A percentile compares a stretch with the other conserved stretches of the same genome.
These are phyloP conservation scores for Solanum sejunctum DNA, from an alignment of 257 asterid genomes.

Conservation along the genomic window DNA sequence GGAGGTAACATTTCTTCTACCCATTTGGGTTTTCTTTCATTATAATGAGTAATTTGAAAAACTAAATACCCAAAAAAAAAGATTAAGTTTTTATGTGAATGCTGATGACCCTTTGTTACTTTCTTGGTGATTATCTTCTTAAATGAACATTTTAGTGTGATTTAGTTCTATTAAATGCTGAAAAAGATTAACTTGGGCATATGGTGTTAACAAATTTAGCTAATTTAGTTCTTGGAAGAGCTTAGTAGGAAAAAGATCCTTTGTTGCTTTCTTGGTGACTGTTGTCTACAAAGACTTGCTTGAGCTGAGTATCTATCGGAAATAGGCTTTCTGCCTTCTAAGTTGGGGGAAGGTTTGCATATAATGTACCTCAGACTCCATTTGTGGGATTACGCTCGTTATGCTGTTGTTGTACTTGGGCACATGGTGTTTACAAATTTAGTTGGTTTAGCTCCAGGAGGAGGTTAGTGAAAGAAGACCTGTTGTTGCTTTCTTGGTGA, in stretches of 20 bases:
- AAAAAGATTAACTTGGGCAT: background rate
- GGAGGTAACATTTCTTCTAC: constrained; percentile 31
- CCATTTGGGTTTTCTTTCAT: background rate
- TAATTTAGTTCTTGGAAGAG: background rate
- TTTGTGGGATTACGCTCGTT: background rate
- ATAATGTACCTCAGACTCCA: background rate
- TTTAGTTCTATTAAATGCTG: background rate
- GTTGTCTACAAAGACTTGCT: background rate
- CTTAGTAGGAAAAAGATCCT: background rate
- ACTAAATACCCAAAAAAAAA: background rate
- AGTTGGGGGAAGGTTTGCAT: background rate
- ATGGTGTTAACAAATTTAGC: background rate
- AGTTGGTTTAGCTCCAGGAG: background rate
- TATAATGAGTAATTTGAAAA: background rate
- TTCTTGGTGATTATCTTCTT: background rate
- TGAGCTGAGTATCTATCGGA: background rate
- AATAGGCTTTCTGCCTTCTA: background rate
- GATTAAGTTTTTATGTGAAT: background rate
- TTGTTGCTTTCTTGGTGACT: background rate
- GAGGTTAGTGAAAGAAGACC: background rate
- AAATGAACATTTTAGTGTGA: background rate
- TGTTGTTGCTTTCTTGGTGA: background rate
- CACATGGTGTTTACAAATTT: background rate
- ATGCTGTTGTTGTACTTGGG: background rate
- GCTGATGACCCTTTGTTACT: background rate